Percentiles rank a stretch among this genome's conserved stretches.
Evolutionary conservation across 1,284 basidiomycete species (phyloP).

Genomic region (Albatrellus sp.): DNA sequence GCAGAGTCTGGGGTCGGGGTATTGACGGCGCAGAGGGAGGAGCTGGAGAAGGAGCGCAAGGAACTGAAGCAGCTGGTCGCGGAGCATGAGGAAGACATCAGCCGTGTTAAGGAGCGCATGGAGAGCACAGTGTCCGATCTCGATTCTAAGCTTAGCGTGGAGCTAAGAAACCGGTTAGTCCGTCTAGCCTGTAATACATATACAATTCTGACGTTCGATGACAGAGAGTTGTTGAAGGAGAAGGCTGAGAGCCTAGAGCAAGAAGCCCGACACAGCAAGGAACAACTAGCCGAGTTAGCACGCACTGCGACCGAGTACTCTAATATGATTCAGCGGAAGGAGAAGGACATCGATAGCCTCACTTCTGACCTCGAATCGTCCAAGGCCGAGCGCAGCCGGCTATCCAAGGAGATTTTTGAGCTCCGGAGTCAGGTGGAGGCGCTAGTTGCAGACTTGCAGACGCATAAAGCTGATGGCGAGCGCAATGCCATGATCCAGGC

Average conservation of each 20-base stretch:
- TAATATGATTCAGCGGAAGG: constrained; percentile 67
- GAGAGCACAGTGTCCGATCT: constrained; percentile 59
- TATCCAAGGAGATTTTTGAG: constrained; percentile 51
- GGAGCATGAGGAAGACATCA: constrained; percentile 74
- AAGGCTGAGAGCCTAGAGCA: constrained; percentile 53
- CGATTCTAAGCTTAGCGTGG: constrained; percentile 58
- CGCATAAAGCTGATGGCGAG: constrained; percentile 49
- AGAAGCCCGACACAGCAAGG: constrained; percentile 61
- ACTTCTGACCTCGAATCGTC: constrained; percentile 40
- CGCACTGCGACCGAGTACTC: constrained; percentile 74
- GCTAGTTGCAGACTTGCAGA: constrained; percentile 51
- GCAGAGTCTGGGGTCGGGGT: constrained; percentile 54
- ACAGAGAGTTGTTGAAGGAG: constrained; percentile 49
- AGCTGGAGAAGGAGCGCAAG: constrained; percentile 52
- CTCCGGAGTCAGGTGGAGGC: constrained; percentile 62
- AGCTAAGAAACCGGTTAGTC: constrained; percentile 57
- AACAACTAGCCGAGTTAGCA: constrained; percentile 69
- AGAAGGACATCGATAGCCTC: constrained; percentile 58
- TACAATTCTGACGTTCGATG: constrained; percentile 3
- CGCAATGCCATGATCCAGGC: constrained; percentile 38
- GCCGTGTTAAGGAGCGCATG: constrained; percentile 66
- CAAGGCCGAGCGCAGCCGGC: constrained; percentile 39
- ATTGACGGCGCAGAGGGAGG: constrained; percentile 42
- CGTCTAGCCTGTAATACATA: constrained; percentile 1
- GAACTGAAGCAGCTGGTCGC: constrained; percentile 62